Evolutionary conservation across 805 yeast genomes (phyloP), one percentile per base, ranked within the genome.

Genomic region (Martiniozyma abietophila): DNA sequence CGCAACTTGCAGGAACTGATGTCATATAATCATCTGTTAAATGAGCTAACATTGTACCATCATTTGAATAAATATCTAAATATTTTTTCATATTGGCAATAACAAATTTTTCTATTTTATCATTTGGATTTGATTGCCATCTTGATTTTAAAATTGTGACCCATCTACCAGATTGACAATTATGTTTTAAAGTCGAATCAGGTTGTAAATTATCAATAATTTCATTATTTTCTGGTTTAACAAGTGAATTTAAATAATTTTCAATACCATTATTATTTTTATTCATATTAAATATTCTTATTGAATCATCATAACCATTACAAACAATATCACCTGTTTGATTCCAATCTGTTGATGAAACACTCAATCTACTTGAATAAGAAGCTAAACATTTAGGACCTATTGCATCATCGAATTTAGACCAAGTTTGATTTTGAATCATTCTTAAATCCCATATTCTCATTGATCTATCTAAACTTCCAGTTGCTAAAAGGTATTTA

Each of bases 81-180:
- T 74, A 83, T 42, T 92, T 67, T 45, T 80, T 84, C 98, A 89
- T 92, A 54, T 89, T 89, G 9, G 83, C 97, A 47, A 89, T 89
- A 12, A 80, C 82, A 56, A 92, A 85, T 49, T 89, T 86, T 43
- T 86, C 81, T 20, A 71, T 64, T 0, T 76, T 73, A 50, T 85
- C 95, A 6, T 46, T 51, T 0, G 95, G 94, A 21, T 67, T 59
- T 2, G 58, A 54, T 41, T 92, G 96, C 94, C 96, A 89, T 49
- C 76, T 70, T 0, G 96, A 76, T 47, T 89, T 85, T 38, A 89
- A 61, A 30, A 89, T 89, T 1, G 95, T 78, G 0, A 92, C 95
- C 98, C 98, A 89, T 44, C 95, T 66, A 0, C 98, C 98, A 0
- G 96, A 81, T 56, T 89, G 95, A 59, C 98, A 92, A 50, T 92